Base-by-base conservation (phyloP, 306 rosid species). In the Trifolium fragiferum region DNA sequence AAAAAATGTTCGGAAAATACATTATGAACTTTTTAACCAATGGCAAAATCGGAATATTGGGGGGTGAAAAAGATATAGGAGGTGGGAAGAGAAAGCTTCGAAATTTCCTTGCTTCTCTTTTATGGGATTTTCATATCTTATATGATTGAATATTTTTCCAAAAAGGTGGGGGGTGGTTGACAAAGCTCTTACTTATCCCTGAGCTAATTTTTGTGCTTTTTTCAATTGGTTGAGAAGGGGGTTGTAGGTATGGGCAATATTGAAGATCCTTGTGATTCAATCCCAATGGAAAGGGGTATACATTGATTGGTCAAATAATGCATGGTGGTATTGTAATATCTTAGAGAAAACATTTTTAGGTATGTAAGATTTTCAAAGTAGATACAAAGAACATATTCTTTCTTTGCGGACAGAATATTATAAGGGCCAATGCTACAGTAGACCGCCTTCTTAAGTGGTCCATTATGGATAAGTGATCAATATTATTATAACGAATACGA, bases 181-280 rank as follows among this genome's bases (percentile, higher is more conserved):
- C 55, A 80, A 43, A 72, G 57, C 60, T 75, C 82, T 78, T n/a
- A n/a, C 82, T 78, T 76, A 87, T 87, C 86, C 73, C 47, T 72
- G 68, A 32, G 64, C 76, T 30, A 19, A 33, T 44, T 60, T 47
- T 33, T 33, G 11, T 65, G 25, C 6, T 3, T 12, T 16, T 21
- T 64, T 75, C 20, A 55, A 79, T 55, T 38, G 66, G 41, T 47
- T 55, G 69, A 54, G 25, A 65, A 37, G 38, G 63, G 16, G 3
- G 16, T 2, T 1, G 6, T 15, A 41, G 60, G 18, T 14, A 68
- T 82, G 77, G 70, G 72, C n/a, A n/a, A 35, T 16, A 40, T 8
- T 35, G 21, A 47, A 70, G 74, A 70, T 75, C 75, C 70, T 43
- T 51, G 30, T 67, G 27, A 66, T 74, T 49, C 65, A 40, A 27